Percentiles rank a stretch among this genome's conserved stretches.
phyloP scores from a whole-genome alignment of 768 basidiomycete genomes.

The Mycena filopes region DNA sequence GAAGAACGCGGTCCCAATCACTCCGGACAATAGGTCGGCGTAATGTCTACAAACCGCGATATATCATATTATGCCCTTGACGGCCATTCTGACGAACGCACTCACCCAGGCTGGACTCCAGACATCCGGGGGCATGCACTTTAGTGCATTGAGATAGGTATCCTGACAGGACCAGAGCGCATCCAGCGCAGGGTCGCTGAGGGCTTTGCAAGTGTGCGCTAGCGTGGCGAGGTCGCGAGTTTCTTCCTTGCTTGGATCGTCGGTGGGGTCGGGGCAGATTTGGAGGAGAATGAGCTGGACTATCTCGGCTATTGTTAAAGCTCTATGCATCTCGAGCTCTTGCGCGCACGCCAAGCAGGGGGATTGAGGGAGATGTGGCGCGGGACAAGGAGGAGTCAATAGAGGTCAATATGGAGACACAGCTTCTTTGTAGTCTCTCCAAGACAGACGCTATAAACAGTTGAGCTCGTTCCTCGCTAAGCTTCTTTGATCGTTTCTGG shows the following conservation, averaged over 20 bases:
- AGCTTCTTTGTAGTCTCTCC: no score
- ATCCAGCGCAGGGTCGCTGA: neutral
- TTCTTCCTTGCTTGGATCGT: neutral
- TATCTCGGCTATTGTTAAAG: neutral
- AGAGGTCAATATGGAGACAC: no score
- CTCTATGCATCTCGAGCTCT: neutral
- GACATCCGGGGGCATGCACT: neutral
- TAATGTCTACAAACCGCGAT: neutral
- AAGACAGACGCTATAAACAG: no score
- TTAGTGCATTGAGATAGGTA: neutral
- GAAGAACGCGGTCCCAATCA: neutral
- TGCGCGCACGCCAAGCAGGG: no score
- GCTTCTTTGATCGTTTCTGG: no score
- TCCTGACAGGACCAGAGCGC: conserved; percentile 3
- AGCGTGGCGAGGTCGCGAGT: neutral
- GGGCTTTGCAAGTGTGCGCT: neutral
- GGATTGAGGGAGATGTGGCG: no score
- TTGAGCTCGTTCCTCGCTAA: no score
- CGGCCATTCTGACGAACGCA: no score
- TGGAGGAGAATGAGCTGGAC: neutral
- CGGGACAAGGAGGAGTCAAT: no score
- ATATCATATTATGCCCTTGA: no score
- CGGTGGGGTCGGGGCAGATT: neutral
- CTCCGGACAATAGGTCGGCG: neutral
- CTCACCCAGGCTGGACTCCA: neutral